These are phyloP conservation scores for Ganoderma boninense DNA, from an alignment of 1,284 basidiomycete species.

Conservation along the genomic window DNA sequence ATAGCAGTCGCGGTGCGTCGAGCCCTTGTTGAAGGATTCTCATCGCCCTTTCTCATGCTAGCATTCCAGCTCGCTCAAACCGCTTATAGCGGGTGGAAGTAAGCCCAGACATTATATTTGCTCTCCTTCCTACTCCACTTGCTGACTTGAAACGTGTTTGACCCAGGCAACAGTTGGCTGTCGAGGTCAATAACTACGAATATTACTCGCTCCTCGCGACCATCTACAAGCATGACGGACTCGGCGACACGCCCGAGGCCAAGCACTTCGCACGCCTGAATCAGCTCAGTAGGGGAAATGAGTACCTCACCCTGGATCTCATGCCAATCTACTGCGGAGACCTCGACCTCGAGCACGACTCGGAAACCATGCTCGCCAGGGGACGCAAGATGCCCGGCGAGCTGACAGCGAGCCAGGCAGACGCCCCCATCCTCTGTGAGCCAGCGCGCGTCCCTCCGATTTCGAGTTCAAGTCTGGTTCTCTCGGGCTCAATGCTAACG, in stretches of 20 bases:
- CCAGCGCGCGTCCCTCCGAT: background rate
- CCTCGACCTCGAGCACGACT: constrained; percentile 20
- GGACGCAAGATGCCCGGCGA: constrained; percentile 19
- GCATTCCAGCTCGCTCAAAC: background rate
- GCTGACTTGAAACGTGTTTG: background rate
- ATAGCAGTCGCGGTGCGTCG: background rate
- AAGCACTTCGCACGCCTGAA: background rate
- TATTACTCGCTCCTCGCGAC: background rate
- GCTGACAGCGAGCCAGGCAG: background rate
- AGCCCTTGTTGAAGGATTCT: background rate
- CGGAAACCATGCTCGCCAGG: constrained; percentile 8
- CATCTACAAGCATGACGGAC: background rate
- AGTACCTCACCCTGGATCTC: constrained; percentile 8
- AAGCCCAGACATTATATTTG: background rate
- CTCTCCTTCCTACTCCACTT: background rate
- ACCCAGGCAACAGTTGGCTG: background rate
- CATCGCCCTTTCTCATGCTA: background rate
- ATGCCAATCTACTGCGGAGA: constrained; percentile 24
- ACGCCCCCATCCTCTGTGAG: constrained; percentile 6
- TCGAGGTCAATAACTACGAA: background rate
- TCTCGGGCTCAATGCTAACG: background rate
- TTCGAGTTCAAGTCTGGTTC: background rate
- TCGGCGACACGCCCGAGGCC: background rate
- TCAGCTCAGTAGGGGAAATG: background rate
- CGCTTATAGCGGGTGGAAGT: background rate